These are phyloP conservation scores for Rutstroemia sp. DNA, from an alignment of 2,329 filamentous ascomycete genomes.

Conservation along the genomic window DNA sequence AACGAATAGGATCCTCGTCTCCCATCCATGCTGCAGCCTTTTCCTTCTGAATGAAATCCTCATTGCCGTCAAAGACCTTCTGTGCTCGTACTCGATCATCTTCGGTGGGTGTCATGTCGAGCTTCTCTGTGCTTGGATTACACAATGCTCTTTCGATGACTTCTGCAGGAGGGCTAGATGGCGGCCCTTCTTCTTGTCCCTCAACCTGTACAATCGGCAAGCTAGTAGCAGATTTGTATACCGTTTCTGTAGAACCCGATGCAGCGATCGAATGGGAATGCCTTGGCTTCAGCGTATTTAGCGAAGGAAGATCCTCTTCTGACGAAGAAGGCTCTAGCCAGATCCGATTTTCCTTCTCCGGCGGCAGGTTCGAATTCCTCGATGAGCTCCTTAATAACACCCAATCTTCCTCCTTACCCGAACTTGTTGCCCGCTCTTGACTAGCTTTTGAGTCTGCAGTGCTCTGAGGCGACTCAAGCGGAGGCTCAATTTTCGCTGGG, in stretches of 20 bases:
- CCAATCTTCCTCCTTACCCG: slow-evolving; percentile 25
- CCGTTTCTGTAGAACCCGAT: slow-evolving; percentile 36
- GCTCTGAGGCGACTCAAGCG: slow-evolving; percentile 17
- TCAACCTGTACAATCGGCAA: slow-evolving; percentile 44
- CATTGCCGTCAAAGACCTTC: slow-evolving; percentile 76
- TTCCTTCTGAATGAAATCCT: slow-evolving; percentile 71
- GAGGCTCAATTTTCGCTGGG: background rate
- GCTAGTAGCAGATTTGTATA: slow-evolving; percentile 40
- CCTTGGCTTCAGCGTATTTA: slow-evolving; percentile 27
- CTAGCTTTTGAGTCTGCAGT: slow-evolving; percentile 13
- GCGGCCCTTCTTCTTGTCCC: slow-evolving; percentile 30
- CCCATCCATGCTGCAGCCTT: slow-evolving; percentile 78
- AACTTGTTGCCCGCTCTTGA: slow-evolving; percentile 10
- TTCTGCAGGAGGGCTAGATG: slow-evolving; percentile 12
- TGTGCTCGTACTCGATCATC: slow-evolving; percentile 72
- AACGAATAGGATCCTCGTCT: slow-evolving; percentile 55
- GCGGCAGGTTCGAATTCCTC: slow-evolving; percentile 10
- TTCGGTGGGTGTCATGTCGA: slow-evolving; percentile 20
- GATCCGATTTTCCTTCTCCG: slow-evolving; percentile 22
- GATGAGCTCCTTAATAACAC: slow-evolving; percentile 23
- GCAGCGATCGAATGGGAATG: slow-evolving; percentile 28
- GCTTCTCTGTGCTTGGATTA: background rate
- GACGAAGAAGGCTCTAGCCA: slow-evolving; percentile 29
- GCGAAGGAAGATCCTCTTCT: slow-evolving; percentile 22
- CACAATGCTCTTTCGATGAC: slow-evolving; percentile 28